Base-by-base conservation (phyloP, 1,139 yeast genomes). In the Torulaspora pretoriensis region DNA sequence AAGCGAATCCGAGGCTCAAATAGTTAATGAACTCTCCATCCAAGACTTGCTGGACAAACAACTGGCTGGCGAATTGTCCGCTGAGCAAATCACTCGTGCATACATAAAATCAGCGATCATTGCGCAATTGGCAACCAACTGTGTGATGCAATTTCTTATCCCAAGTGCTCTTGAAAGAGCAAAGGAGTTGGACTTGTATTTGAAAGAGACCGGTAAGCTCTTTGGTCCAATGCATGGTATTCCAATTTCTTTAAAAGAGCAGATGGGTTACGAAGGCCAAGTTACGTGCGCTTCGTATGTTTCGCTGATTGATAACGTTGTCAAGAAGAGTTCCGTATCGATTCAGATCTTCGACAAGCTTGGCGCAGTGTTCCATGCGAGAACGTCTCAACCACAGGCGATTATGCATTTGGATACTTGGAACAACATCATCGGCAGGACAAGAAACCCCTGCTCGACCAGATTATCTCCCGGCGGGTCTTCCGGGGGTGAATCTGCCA, bases 221-320 rank as follows among this genome's bases (percentile, higher is more conserved):
- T 64, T 80, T 44, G 94, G 95, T 35, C 88, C 89, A 6, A 70
- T 84, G 48, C 94, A 84, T 56, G 94, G 94, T 13, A 68, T 84
- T 32, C 94, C 94, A n/a, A 67, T 84, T 30, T 83, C 92, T 1
- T 68, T 85, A 48, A 84, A 84, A 58, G 94, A 84, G 62, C 90
- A 83, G 55, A 75, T 81, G 68, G 73, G 75, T 50, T 78, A 70
- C 58, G 72, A 69, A 44, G 82, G 78, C 17, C 78, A 69, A 53
- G 69, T 74, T 54, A 77, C 86, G 26, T 80, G 79, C 56, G 86
- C 80, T 38, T 77, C 83, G 13, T 81, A 77, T 67, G 88, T 81
- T 22, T 72, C 78, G 2, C 61, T 69, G 59, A 63, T 82, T 34
- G 77, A 72, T 41, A 70, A 77, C 56, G 62, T 80, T 28, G 69